These are phyloP conservation scores for Solanum piurae DNA, from an alignment of 257 asterid species.

Conservation along the genomic window DNA sequence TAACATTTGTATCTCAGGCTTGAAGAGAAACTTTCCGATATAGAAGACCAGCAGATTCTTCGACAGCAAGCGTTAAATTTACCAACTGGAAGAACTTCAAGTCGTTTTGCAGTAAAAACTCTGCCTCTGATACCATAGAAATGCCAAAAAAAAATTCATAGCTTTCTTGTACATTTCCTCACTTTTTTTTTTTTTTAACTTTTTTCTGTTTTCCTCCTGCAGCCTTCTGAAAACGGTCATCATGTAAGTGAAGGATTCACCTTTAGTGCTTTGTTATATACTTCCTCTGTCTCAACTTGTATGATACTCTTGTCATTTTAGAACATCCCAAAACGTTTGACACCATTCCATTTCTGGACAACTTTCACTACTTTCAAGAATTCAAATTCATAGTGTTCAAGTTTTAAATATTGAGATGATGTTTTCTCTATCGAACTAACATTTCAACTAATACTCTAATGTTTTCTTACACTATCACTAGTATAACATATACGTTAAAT, in stretches of 20 bases:
- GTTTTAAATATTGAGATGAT: not conserved
- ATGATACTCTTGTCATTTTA: not conserved
- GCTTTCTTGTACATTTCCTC: not conserved
- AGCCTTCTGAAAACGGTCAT: slow-evolving; percentile 62
- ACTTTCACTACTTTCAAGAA: not conserved
- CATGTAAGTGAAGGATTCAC: slow-evolving; percentile 37
- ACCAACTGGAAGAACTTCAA: slow-evolving; percentile 47
- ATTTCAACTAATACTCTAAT: not conserved
- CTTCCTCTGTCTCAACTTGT: not conserved
- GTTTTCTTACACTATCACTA: not conserved
- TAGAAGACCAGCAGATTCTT: slow-evolving; percentile 50
- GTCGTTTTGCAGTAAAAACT: slow-evolving; percentile 24
- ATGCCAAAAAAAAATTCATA: not conserved
- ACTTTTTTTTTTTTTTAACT: slow-evolving; percentile 15
- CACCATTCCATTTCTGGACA: not conserved
- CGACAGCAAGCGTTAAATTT: slow-evolving; percentile 48
- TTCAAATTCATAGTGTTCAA: not conserved
- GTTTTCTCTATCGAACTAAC: not conserved
- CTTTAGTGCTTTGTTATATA: not conserved
- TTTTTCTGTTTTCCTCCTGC: slow-evolving; percentile 18
- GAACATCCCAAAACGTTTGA: not conserved
- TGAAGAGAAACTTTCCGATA: slow-evolving; percentile 61
- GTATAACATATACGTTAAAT: not conserved
- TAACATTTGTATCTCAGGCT: slow-evolving; percentile 36
- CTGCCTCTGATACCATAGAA: slow-evolving; percentile 25